Base-by-base conservation (phyloP, 495 filamentous ascomycete species). In the Aspergillus diversus region DNA sequence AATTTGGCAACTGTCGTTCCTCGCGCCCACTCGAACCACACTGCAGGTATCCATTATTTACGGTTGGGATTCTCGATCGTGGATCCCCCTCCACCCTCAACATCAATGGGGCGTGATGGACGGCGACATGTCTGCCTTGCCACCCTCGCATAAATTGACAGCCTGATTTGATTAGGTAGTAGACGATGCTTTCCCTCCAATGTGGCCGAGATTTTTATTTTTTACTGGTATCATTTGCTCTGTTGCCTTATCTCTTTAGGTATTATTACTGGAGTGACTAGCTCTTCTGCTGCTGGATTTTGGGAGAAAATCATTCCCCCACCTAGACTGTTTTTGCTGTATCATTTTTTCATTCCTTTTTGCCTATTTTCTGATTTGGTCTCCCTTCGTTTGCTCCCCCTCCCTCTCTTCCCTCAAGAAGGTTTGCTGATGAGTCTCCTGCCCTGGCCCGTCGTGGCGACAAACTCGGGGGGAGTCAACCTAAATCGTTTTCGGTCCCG, bases 371-470 rank as follows among this genome's bases (percentile, higher is more conserved):
- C 37, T 46, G 16, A 33, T 47, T 32, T 46, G 35, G 13, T 33
- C 39, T 15, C 50, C 17, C 15, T 13, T 33, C 8, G 16, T 43
- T 43, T 43, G 4, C 39, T 46, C 13, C 39, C 35, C 12, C 12
- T 57, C 55, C 47, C 43, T 27, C 21, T 51, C 46, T 35, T 33
- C 33, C 35, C 21, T 32, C 7, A 33, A 33, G n/a, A 37, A 7
- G 57, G 33, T 8, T 21, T n/a, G 21, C 16, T n/a, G 32, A 11
- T 42, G 13, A 52, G 46, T 46, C 42, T 11, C 55, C 59, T 57
- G 53, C 57, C 42, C 48, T 50, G 32, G 50, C 16, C 17, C 47
- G 61, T 42, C 51, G 66, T 69, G 66, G 63, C 66, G 55, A 68
- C 58, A 50, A 48, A 11, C 31, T 56, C 55, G 42, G 50, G 52